These are phyloP conservation scores for Exsudoporus frostii DNA, from an alignment of 768 basidiomycete species.

Conservation along the genomic window DNA sequence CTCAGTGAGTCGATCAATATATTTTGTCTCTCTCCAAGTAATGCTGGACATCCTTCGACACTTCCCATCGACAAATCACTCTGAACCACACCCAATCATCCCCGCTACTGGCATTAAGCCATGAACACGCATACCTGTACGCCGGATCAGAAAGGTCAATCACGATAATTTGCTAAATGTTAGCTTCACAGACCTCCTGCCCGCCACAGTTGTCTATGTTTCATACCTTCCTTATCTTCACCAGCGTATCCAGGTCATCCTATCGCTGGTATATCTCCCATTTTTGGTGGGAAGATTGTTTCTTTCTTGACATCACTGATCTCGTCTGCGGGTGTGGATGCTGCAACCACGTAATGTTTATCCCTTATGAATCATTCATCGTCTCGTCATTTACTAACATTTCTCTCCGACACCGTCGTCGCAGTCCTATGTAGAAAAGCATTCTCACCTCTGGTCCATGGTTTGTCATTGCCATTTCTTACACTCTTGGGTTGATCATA, in stretches of 20 bases:
- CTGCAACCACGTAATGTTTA: not conserved
- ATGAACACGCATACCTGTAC: not conserved
- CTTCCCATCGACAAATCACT: not conserved
- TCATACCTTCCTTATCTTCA: not conserved
- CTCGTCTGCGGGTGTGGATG: not conserved
- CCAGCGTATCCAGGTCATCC: not conserved
- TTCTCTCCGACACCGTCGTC: not conserved
- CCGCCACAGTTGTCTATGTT: not conserved
- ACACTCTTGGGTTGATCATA: not conserved
- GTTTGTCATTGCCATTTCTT: not conserved
- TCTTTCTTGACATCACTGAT: not conserved
- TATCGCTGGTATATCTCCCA: conserved; percentile 1
- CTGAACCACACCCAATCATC: not conserved
- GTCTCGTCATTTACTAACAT: not conserved
- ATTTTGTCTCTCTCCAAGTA: no score
- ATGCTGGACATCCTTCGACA: not conserved
- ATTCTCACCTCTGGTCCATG: not conserved
- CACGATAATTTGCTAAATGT: no score
- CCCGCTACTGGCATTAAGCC: not conserved
- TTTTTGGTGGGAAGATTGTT: conserved; percentile 6
- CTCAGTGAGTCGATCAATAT: no score
- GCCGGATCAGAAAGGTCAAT: not conserved
- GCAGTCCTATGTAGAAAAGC: not conserved
- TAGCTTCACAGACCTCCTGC: not conserved
- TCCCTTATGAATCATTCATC: not conserved